Evolutionary conservation across 768 basidiomycete species (phyloP), one percentile per base, ranked within the genome.

Genomic region (Piloderma croceum): DNA sequence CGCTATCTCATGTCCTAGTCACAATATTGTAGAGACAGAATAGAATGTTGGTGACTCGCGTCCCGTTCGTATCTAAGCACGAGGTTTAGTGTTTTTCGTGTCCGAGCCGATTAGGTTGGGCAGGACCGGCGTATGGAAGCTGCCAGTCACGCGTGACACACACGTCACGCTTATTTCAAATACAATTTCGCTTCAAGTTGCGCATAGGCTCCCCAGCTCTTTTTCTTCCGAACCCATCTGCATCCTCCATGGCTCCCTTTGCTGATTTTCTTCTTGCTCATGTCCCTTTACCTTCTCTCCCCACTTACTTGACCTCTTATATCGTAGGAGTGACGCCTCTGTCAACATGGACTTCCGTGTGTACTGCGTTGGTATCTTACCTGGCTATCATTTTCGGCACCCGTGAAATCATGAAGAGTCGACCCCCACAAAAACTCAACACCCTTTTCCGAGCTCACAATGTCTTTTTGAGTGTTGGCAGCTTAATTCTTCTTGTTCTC

Each of bases 371-470:
- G 47, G 74, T 63, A 22, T 73, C 76, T 42, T 99, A 99, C 72
- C 80, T 99, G 51, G 81, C 76, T 63, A 67, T 83, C 69, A 82
- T 99, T 57, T 98, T 97, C 57, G 78, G 85, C 48, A 75, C 85
- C 24, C 81, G 81, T 58, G 80, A 78, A 50, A 59, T 87, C 53
- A 96, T 97, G 93, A 86, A 75, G 72, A 76, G 76, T 59, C 71
- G 73, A 36, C 67, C 75, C 52, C 73, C 91, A 7, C 71, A 74
- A 53, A 84, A 81, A 65, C 81, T 96, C 54, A 89, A 82, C 46
- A 62, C 73, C 43, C 73, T 90, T 42, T 97, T 97, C 69, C 89
- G 90, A 65, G 56, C 75, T 29, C 96, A 99, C 69, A 99, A 99
- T 62, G 68, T 90, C 46, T 65, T 96, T 61, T 76, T 99, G 47